These are phyloP conservation scores for Amaranthus hypochondriacus DNA, from an alignment of 148 eudicot genomes.

Conservation along the genomic window DNA sequence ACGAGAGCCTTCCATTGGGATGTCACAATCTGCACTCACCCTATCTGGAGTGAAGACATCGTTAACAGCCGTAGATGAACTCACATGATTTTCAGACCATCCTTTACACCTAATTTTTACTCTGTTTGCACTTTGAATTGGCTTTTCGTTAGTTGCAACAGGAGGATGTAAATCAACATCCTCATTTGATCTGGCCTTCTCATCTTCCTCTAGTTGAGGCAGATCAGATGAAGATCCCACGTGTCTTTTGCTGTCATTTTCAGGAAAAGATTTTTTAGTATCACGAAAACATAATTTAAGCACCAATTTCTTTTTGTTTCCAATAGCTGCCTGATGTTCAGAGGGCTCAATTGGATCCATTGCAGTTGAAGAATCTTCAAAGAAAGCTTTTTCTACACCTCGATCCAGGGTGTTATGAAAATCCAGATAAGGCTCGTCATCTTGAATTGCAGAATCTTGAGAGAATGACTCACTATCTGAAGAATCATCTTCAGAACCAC, in stretches of 20 bases:
- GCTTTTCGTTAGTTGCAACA: slow-evolving; percentile 27
- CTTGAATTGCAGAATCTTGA: slow-evolving; percentile 33
- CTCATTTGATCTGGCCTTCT: slow-evolving; percentile 19
- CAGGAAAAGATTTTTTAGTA: slow-evolving; percentile 31
- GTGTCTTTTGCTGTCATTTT: slow-evolving; percentile 23
- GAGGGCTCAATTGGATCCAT: slow-evolving; percentile 29
- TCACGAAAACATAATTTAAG: slow-evolving; percentile 52
- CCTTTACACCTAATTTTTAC: slow-evolving; percentile 36
- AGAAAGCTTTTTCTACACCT: slow-evolving; percentile 22
- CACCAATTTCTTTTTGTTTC: slow-evolving; percentile 49
- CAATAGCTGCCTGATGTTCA: slow-evolving; percentile 31
- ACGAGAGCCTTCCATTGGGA: slow-evolving; percentile 21
- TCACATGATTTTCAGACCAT: slow-evolving; percentile 22
- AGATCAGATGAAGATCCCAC: slow-evolving; percentile 35
- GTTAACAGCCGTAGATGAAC: slow-evolving; percentile 23
- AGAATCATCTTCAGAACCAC: slow-evolving; percentile 42
- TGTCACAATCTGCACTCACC: slow-evolving; percentile 23
- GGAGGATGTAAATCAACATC: slow-evolving; percentile 37
- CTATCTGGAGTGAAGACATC: slow-evolving; percentile 16
- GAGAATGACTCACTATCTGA: slow-evolving; percentile 49
- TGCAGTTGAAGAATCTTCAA: slow-evolving; percentile 27
- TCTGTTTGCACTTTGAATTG: slow-evolving; percentile 32
- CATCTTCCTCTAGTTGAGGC: slow-evolving; percentile 35
- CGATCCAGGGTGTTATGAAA: slow-evolving; percentile 25
- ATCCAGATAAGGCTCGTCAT: slow-evolving; percentile 26